A percentile compares a stretch with the other conserved stretches of the same genome.
phyloP scores from a whole-genome alignment of 176 grass and related monocot species.

The Triticum turgidum region DNA sequence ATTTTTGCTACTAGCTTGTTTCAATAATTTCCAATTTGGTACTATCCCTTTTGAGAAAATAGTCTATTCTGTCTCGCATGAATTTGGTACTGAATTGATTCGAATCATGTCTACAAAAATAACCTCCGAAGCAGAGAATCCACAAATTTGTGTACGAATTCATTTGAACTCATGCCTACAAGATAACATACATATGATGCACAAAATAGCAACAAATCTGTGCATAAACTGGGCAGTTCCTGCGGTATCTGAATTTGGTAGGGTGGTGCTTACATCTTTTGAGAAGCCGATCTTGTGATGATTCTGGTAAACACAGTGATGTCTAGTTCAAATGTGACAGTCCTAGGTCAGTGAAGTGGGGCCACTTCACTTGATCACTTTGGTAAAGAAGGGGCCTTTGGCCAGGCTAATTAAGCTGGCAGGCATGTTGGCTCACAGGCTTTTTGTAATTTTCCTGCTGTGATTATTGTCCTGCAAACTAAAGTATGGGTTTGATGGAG shows the following conservation, averaged over 20 bases:
- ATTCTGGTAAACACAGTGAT: background rate
- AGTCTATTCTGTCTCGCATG: too few relatives aligned
- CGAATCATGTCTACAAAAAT: background rate
- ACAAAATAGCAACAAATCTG: background rate
- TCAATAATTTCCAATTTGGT: background rate
- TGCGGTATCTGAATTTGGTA: background rate
- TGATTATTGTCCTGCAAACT: slow-evolving; percentile 31
- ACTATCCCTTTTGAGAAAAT: background rate
- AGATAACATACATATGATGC: background rate
- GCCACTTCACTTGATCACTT: background rate
- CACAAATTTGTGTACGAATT: background rate
- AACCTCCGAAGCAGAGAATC: background rate
- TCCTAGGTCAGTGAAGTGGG: background rate
- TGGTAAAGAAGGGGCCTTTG: background rate
- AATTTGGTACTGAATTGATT: background rate
- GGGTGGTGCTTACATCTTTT: background rate
- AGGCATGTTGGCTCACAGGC: slow-evolving; percentile 28
- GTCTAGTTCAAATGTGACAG: background rate
- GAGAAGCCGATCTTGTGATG: background rate
- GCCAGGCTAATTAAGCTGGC: slow-evolving; percentile 24
- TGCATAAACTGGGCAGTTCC: background rate
- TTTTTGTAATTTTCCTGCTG: background rate
- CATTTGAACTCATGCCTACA: background rate
- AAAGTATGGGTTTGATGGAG: background rate
- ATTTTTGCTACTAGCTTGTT: background rate